Conservation (phyloP, 768 basidiomycete species). For the Amanita brunnescens region DNA sequence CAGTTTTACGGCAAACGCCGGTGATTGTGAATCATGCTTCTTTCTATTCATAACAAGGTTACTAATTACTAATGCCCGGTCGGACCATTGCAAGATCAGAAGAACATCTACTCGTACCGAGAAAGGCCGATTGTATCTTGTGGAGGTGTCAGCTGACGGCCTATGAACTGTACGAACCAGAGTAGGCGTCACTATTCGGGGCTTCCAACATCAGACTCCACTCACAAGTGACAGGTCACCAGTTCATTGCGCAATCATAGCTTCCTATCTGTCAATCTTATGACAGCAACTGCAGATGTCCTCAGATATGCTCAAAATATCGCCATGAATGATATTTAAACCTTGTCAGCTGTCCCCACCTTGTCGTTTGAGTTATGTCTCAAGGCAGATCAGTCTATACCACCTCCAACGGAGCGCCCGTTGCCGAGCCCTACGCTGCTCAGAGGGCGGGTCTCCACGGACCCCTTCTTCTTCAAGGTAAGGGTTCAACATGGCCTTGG, state of each 20-base stretch:
- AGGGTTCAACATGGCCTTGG: slow-evolving; percentile 9
- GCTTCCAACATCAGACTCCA: no score
- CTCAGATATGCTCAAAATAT: neutral
- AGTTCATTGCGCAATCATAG: no score
- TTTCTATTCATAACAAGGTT: neutral
- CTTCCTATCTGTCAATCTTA: neutral
- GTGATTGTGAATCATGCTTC: no score
- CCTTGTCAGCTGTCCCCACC: slow-evolving; percentile 8
- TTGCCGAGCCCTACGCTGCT: slow-evolving; percentile 65
- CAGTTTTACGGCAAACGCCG: slow-evolving; percentile 22
- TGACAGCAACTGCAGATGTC: neutral
- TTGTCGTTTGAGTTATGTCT: slow-evolving; percentile 41
- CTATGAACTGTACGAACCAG: no score
- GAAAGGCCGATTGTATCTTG: no score
- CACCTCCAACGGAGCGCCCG: slow-evolving; percentile 77
- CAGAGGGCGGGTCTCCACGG: slow-evolving; percentile 69
- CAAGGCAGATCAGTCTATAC: slow-evolving; percentile 70
- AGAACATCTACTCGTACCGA: no score
- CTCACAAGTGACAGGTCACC: no score
- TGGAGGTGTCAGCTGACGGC: no score
- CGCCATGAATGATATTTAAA: slow-evolving; percentile 8
- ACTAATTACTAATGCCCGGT: no score
- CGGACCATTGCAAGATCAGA: no score
- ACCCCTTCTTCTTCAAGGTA: slow-evolving; percentile 85
- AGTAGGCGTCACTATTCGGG: no score